Base-by-base conservation (phyloP, 768 basidiomycete species). In the Boletellus sp. region DNA sequence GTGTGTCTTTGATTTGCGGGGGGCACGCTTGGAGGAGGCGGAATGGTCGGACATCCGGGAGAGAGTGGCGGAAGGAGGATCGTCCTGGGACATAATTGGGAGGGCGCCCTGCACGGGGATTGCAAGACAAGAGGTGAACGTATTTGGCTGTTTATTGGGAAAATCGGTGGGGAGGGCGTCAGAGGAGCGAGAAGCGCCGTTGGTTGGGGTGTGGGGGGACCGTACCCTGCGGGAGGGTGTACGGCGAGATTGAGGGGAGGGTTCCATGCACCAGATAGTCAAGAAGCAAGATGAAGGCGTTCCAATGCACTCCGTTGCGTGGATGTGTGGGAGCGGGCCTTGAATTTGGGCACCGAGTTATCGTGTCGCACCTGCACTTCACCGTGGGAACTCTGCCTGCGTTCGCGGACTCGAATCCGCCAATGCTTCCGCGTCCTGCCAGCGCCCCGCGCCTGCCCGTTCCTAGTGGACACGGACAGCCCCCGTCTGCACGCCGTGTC, bases 1-100 rank as follows among this genome's bases (percentile, higher is more conserved):
- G 59, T 92, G 87, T 35, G 85, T 90, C 78, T 93, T 93, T 59
- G 89, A 91, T 77, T 91, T 91, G 67, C 90, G 85, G 45, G 90
- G 89, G 33, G 90, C 87, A 51, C 90, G 79, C 69, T 77, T 80
- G 35, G 65, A 58, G 42, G 73, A 59, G 54, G 74, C 47, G 55
- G 73, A 58, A 47, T 64, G 67, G 54, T 74, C 70, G 46, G 67
- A 62, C 47, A 48, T 50, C 35, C 62, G 54, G 51, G 73, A 60
- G 52, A 66, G 69, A 22, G 71, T 56, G 46, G 70, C 54, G 45
- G 64, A 62, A 6, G 60, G 57, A 49, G 69, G 56, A 56, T 72
- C 69, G 44, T 76, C 72, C 62, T 78, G 74, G 26, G 73, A 60
- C 50, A 80, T 75, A 70, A 87, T 80, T 48, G 87, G 80, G 51